These are phyloP conservation scores for Cryptococcus neoformans DNA, from an alignment of 1,284 basidiomycete species.

Conservation along the genomic window DNA sequence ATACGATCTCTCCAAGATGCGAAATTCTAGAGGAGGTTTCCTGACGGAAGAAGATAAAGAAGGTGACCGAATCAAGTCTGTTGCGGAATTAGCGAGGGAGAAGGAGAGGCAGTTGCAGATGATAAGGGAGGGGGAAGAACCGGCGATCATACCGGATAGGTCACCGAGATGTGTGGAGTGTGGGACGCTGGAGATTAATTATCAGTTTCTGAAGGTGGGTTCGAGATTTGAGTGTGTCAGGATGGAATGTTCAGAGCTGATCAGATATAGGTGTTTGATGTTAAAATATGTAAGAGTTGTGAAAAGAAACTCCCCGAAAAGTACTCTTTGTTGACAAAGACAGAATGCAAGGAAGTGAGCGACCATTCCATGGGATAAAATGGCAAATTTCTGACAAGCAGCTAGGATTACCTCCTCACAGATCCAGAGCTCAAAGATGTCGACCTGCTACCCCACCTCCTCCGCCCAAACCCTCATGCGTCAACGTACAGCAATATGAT, in stretches of 20 bases:
- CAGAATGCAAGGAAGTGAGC: slow-evolving; percentile 90
- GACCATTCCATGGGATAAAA: not conserved
- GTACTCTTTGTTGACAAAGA: slow-evolving; percentile 95
- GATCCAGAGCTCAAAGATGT: slow-evolving; percentile 89
- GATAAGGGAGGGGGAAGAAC: slow-evolving; percentile 71
- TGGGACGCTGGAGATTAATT: slow-evolving; percentile 77
- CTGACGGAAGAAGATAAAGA: slow-evolving; percentile 55
- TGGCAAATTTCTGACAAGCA: not conserved
- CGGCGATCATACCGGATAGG: slow-evolving; percentile 57
- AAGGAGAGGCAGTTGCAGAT: slow-evolving; percentile 66
- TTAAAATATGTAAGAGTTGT: slow-evolving; percentile 83
- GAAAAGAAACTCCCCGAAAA: slow-evolving; percentile 84
- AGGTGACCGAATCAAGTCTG: slow-evolving; percentile 53
- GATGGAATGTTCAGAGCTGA: not conserved
- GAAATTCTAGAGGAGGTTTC: slow-evolving; percentile 92
- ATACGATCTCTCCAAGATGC: slow-evolving; percentile 92
- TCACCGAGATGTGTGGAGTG: slow-evolving; percentile 85
- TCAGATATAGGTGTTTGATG: slow-evolving; percentile 62
- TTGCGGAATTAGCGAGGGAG: slow-evolving; percentile 68
- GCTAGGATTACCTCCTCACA: slow-evolving; percentile 82
- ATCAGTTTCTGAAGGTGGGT: slow-evolving; percentile 60
- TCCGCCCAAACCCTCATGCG: slow-evolving; percentile 96
- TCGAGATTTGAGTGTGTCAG: not conserved
- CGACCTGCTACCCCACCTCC: slow-evolving; percentile 85
- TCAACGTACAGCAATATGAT: slow-evolving; percentile 99